These are phyloP conservation scores for Pleurotus citrinopileatus DNA, from an alignment of 768 basidiomycete species.

Conservation along the genomic window DNA sequence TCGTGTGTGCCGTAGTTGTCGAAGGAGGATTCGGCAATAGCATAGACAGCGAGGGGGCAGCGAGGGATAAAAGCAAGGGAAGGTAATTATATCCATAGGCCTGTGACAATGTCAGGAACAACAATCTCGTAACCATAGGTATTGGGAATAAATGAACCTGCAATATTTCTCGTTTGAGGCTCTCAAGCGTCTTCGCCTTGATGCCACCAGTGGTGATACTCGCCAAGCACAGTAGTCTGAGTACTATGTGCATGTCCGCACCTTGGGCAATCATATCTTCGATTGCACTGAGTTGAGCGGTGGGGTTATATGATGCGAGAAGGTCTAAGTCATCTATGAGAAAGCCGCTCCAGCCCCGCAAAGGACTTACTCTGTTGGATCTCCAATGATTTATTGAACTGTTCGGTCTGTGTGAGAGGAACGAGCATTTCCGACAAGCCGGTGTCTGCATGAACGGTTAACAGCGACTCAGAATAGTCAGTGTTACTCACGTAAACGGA, in stretches of 20 bases:
- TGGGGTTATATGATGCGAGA: slow-evolving; percentile 87
- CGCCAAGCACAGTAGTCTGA: slow-evolving; percentile 83
- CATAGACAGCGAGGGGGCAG: slow-evolving; percentile 63
- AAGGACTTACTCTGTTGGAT: slow-evolving; percentile 84
- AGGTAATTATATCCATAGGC: slow-evolving; percentile 75
- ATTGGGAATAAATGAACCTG: slow-evolving; percentile 51
- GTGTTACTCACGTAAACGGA: slow-evolving; percentile 73
- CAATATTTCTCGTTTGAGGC: slow-evolving; percentile 86
- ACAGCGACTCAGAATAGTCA: slow-evolving; percentile 4
- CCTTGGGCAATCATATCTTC: slow-evolving; percentile 91
- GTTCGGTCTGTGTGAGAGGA: slow-evolving; percentile 77
- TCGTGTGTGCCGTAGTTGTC: slow-evolving; percentile 42
- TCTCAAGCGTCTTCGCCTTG: slow-evolving; percentile 83
- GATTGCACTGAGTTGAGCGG: slow-evolving; percentile 77
- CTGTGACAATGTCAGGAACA: slow-evolving; percentile 37
- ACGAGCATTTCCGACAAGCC: slow-evolving; percentile 90
- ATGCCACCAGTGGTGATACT: slow-evolving; percentile 84
- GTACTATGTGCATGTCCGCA: slow-evolving; percentile 72
- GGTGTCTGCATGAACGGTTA: slow-evolving; percentile 60
- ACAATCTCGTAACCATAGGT: slow-evolving; percentile 15
- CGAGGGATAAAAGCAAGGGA: slow-evolving; percentile 63
- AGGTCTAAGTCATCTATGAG: slow-evolving; percentile 54
- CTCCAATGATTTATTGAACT: slow-evolving; percentile 90
- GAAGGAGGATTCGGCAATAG: slow-evolving; percentile 70
- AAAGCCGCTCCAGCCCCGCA: background rate